Evolutionary conservation across 305 asterid genomes (phyloP).

Genomic region (Fraxinus sp.): DNA sequence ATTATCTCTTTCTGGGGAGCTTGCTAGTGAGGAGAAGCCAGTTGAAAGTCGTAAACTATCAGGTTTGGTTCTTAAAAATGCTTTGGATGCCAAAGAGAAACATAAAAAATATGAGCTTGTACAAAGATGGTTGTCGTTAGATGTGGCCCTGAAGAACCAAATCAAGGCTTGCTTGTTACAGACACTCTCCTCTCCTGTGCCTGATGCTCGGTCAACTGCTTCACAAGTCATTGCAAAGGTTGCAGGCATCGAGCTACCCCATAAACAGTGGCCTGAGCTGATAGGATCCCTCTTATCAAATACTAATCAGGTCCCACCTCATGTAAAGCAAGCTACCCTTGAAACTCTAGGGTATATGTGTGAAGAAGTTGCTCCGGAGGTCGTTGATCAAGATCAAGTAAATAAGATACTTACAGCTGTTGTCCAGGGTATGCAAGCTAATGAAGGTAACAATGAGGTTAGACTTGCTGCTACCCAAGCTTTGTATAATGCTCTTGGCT

Average conservation of each 20-base stretch:
- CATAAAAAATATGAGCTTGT: conserved; percentile 70
- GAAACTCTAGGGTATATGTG: conserved; percentile 90
- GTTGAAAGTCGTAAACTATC: conserved; percentile 86
- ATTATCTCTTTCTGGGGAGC: conserved; percentile 78
- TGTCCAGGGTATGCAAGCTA: conserved; percentile 87
- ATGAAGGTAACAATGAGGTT: conserved; percentile 63
- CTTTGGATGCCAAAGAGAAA: conserved; percentile 92
- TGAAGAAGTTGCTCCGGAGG: conserved; percentile 83
- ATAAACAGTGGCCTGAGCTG: conserved; percentile 94
- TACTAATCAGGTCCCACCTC: conserved; percentile 74
- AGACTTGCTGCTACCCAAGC: conserved; percentile 87
- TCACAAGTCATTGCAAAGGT: conserved; percentile 93
- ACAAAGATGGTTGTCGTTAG: conserved; percentile 81
- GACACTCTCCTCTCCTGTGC: conserved; percentile 66
- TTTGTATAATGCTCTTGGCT: conserved; percentile 81
- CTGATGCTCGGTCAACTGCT: conserved; percentile 86
- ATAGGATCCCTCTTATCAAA: conserved; percentile 73
- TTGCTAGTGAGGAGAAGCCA: conserved; percentile 79
- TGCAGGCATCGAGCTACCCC: conserved; percentile 86
- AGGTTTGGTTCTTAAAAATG: conserved; percentile 80
- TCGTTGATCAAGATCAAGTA: conserved; percentile 80
- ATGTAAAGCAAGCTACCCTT: conserved; percentile 86
- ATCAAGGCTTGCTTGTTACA: conserved; percentile 72
- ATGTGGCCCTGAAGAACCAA: conserved; percentile 64
- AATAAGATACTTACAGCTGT: conserved; percentile 86